These are phyloP conservation scores for Phaeosphaeriaceae sp. DNA, from an alignment of 2,329 filamentous ascomycete species.

Conservation along the genomic window DNA sequence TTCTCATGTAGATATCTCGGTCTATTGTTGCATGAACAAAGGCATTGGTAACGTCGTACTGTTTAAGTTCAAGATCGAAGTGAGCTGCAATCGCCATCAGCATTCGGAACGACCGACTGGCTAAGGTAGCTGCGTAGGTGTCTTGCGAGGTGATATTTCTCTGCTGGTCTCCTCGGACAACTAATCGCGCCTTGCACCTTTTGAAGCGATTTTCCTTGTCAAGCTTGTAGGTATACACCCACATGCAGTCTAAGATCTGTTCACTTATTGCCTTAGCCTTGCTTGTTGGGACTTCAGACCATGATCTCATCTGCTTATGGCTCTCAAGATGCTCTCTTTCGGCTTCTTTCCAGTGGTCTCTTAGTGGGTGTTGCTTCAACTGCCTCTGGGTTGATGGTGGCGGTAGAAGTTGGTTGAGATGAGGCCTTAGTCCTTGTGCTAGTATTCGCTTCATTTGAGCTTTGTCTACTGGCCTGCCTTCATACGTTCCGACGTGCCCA, in stretches of 20 bases:
- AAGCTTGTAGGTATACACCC: slow-evolving; percentile 2
- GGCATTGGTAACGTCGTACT: too few species aligned
- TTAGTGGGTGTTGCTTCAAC: neutral
- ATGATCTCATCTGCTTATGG: neutral
- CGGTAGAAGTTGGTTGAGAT: neutral
- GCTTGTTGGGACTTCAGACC: neutral
- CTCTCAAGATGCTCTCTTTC: neutral
- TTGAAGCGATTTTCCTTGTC: slow-evolving; percentile 5
- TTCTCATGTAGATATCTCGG: too few species aligned
- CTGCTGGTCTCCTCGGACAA: neutral
- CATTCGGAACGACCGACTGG: neutral
- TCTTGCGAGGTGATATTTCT: too few species aligned
- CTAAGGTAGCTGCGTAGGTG: too few species aligned
- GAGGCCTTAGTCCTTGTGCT: neutral
- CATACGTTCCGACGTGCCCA: neutral
- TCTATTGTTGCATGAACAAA: neutral
- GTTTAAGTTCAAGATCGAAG: neutral
- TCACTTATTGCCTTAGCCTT: neutral
- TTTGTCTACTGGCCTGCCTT: neutral
- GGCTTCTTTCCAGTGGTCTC: neutral
- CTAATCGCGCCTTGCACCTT: slow-evolving; percentile 10
- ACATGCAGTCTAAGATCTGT: slow-evolving; percentile 2
- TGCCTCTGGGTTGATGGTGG: neutral
- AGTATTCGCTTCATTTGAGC: too few species aligned
- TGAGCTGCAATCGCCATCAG: neutral